Conservation (phyloP, 2,329 filamentous ascomycete species). For the Verticillium nubilum region DNA sequence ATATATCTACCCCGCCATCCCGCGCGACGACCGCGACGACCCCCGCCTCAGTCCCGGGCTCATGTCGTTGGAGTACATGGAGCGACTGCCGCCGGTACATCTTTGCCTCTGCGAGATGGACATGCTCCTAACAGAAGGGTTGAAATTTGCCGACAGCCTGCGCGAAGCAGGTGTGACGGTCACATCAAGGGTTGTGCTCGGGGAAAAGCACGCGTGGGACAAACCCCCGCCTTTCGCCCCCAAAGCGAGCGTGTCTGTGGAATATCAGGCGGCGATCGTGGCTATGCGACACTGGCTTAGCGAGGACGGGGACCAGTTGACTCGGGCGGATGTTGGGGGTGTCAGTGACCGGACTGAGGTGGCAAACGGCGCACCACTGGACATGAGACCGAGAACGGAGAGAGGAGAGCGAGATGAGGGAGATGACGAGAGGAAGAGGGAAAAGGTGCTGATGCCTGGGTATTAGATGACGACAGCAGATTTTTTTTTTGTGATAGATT, state of each 20-base stretch:
- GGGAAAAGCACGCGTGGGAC: constrained; percentile 44
- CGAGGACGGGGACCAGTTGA: neutral
- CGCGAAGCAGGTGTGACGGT: constrained; percentile 19
- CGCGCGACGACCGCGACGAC: constrained; percentile 38
- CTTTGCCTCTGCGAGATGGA: constrained; percentile 60
- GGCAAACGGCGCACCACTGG: neutral
- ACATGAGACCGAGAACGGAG: neutral
- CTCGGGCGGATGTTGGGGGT: neutral
- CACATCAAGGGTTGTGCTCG: constrained; percentile 36
- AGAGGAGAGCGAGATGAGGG: neutral
- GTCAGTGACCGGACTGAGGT: neutral
- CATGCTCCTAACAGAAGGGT: constrained; percentile 57
- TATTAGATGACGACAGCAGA: neutral
- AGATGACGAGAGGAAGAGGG: neutral
- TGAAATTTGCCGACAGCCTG: constrained; percentile 56
- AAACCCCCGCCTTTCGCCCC: constrained; percentile 38
- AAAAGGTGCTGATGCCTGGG: neutral
- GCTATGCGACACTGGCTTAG: constrained; percentile 32
- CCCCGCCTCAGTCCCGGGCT: constrained; percentile 54
- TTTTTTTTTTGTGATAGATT: neutral
- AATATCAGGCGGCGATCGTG: constrained; percentile 38
- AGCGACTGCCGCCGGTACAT: constrained; percentile 47
- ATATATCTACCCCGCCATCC: constrained; percentile 50
- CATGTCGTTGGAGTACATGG: constrained; percentile 47
- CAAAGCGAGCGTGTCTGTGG: constrained; percentile 37